Evolutionary conservation across 2,329 filamentous ascomycete genomes (phyloP).

Genomic region (Fusarium metavorans): DNA sequence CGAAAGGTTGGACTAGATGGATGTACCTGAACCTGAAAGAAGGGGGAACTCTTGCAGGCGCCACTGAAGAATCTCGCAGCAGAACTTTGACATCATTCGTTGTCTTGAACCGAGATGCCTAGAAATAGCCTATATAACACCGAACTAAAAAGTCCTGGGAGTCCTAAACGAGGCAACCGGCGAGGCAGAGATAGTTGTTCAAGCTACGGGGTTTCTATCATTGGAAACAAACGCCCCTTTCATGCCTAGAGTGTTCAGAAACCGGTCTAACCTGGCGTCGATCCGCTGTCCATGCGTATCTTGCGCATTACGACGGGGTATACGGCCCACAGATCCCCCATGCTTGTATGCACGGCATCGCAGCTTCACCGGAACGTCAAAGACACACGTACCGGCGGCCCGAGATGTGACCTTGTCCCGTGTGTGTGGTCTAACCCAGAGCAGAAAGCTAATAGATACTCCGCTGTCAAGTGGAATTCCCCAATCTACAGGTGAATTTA

Average conservation of each 20-base stretch:
- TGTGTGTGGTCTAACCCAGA: background rate
- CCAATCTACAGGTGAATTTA: background rate
- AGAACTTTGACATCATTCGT: background rate
- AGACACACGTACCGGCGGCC: conserved; percentile 2
- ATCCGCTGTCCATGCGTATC: conserved; percentile 2
- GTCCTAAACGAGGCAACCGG: background rate
- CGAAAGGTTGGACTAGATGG: background rate
- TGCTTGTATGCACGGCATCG: background rate
- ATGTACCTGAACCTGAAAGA: background rate
- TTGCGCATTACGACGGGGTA: background rate
- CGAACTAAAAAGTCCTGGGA: background rate
- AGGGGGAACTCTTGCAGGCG: background rate
- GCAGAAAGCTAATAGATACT: background rate
- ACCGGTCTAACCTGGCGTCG: conserved; percentile 10
- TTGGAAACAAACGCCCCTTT: background rate
- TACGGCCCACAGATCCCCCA: background rate
- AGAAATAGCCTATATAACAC: background rate
- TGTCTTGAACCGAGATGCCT: background rate
- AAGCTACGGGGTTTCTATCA: background rate
- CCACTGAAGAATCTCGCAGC: background rate
- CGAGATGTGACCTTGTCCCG: background rate
- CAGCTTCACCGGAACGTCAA: background rate
- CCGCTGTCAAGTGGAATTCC: background rate
- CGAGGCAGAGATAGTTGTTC: background rate
- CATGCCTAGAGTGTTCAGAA: background rate